Evolutionary conservation across 2,329 filamentous ascomycete genomes (phyloP), one percentile per base, ranked within the genome.

Genomic region (Colletotrichum tofieldiae): DNA sequence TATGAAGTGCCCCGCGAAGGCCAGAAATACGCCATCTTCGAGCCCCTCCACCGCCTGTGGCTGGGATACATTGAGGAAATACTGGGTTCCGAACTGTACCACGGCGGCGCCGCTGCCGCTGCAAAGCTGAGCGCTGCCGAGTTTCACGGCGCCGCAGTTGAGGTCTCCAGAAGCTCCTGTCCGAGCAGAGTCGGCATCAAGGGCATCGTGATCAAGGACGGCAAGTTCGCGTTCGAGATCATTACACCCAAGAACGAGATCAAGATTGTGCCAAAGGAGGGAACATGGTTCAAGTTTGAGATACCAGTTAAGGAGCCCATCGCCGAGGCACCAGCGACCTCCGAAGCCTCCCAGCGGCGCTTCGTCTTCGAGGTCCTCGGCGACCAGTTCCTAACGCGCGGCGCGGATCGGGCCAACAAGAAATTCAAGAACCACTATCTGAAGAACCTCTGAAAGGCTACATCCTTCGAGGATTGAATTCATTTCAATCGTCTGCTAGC

Each of bases 381-480:
- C 3, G 93, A 94, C 77, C 94, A 97, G 79, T 95, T 98, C 78
- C 91, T 94, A 86, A 90, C 92, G 75, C 88, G 95, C 14, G 92
- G 96, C 2, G 91, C 93, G 20, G 96, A 98, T 80, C 87, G 96
- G 29, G 94, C 95, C 60, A 97, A 93, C 77, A 94, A 91, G 84
- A 98, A 98, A 84, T 97, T 97, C 83, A 98, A 96, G 83, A 87
- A 90, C 79, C 95, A 96, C 79, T 94, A 94, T 77, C 86, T 95
- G 74, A 88, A 91, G 60, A 91, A 93, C 75, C 81, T 97, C 18
- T 97, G 85, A 93, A 26, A 8, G 20, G 9, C 23, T 1, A 39
- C 18, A 23, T 14, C 5, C 1, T 35, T 9, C 1, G 1, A 2
- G 45, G 7, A 39, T 37, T 3, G 12, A 9, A 47, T 5, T 52